Conservation (phyloP, 2,329 filamentous ascomycete genomes). For the Epichloe elymi region DNA sequence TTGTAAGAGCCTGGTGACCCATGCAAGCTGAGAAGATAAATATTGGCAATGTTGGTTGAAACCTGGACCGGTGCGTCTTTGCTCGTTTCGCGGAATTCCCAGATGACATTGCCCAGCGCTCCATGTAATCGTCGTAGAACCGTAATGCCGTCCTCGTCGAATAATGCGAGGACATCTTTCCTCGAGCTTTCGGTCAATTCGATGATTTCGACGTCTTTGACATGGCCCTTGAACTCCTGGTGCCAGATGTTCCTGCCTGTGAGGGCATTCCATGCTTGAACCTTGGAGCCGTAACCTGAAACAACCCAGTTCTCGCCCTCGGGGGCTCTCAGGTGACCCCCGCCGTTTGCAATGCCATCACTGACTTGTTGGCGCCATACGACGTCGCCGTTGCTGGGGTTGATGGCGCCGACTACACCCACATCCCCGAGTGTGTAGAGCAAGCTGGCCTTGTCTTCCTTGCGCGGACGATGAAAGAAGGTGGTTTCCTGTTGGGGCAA, state of each 20-base stretch:
- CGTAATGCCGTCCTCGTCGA: conserved; percentile 41
- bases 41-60: conserved; percentile 53
- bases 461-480: conserved; percentile 84
- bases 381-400: conserved; percentile 70
- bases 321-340: conserved; percentile 54
- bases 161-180: conserved; percentile 62
- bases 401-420: conserved; percentile 72
- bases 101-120: conserved; percentile 57
- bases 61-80: conserved; percentile 63
- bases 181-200: conserved; percentile 49
- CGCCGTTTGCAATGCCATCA: conserved; percentile 31
- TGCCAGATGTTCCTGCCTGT: conserved; percentile 73
- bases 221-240: conserved; percentile 40
- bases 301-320: conserved; percentile 67
- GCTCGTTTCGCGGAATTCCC: conserved; percentile 61
- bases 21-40: conserved; percentile 70
- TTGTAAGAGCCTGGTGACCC: conserved; percentile 56
- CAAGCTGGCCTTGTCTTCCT: conserved; percentile 71
- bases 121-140: conserved; percentile 62
- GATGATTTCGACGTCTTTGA: conserved; percentile 65
- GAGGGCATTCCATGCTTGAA: conserved; percentile 72
- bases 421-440: conserved; percentile 85
- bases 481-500: conserved; percentile 70
- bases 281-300: conserved; percentile 54
- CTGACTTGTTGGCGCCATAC: conserved; percentile 74